Base-by-base conservation (phyloP, 73 alveolate species). In the Paramecium pentaurelia region DNA sequence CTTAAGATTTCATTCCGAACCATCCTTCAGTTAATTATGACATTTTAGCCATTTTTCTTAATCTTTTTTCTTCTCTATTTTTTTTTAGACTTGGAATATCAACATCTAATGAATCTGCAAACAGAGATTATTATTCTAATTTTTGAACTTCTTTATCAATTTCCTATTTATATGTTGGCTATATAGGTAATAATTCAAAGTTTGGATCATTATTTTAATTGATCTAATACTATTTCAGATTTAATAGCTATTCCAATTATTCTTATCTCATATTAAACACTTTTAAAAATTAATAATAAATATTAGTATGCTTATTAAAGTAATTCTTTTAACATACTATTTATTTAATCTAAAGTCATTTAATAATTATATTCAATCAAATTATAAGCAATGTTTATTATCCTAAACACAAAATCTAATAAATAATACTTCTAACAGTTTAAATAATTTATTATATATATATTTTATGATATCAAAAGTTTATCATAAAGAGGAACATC, bases 1-100 rank as follows among this genome's bases (percentile, higher is more conserved):
- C 77, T 25, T 80, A 25, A 38, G 49, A 80, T 47, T 80, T 80
- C 91, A 80, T 80, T 80, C 91, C 91, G 44, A 80, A 80, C 91
- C 91, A 80, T 0, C 91, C 91, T 4, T 80, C 75, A 4, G 91
- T 80, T 80, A 80, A 80, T 44, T 45, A 22, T 4, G 27, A 80
- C 38, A 80, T 40, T 45, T 47, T 42, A 42, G 91, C 91, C 75
- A 45, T 27, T 47, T 80, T 80, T 27, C 91, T 42, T 12, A 80
- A 10, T 47, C 77, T 80, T 80, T 80, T 80, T 28, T 80, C 91
- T 49, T 45, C 75, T 25, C 91, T 44, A 18, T 47, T 80, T 45
- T 80, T 80, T 49, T 80, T 80, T 11, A 80, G 10, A 8, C 25
- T 8, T 9, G 91, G 91, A 28, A 80, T 45, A 38, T 80, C 71